phyloP scores from a whole-genome alignment of 2,329 filamentous ascomycete genomes.

The Fusarium sarcochroum region DNA sequence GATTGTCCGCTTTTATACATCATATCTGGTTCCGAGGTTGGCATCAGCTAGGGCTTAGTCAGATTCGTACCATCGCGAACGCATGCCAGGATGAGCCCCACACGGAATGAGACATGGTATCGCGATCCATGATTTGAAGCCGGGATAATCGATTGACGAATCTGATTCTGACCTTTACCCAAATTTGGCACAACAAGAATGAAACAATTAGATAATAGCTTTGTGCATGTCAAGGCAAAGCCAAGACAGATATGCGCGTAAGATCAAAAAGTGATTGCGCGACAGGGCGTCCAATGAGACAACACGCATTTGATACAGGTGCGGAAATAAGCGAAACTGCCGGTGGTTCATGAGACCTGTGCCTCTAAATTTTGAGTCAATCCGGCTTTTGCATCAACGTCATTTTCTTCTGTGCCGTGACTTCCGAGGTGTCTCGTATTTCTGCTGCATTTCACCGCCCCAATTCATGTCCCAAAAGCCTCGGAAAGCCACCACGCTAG shows the following conservation, averaged over 20 bases:
- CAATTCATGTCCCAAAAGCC: not conserved
- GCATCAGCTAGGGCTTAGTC: slow-evolving; percentile 12
- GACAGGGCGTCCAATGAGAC: not conserved
- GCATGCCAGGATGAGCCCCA: not conserved
- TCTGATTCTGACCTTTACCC: not conserved
- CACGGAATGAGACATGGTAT: not conserved
- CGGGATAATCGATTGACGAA: not conserved
- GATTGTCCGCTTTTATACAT: not conserved
- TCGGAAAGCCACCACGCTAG: not conserved
- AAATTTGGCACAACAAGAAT: not conserved
- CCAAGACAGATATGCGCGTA: not conserved
- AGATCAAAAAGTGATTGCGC: not conserved
- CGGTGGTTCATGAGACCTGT: not conserved
- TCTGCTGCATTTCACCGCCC: slow-evolving; percentile 35
- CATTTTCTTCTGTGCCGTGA: slow-evolving; percentile 5
- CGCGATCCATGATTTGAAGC: not conserved
- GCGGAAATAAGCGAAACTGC: not conserved
- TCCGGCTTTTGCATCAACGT: slow-evolving; percentile 2
- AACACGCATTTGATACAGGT: not conserved
- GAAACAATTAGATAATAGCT: not conserved
- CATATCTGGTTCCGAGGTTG: too few relatives aligned
- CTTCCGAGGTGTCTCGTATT: slow-evolving; percentile 20
- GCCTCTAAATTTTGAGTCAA: not conserved
- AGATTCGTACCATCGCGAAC: not conserved
- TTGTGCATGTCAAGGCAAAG: not conserved